These are phyloP conservation scores for Pelargonium cotyledonis DNA, from an alignment of 441 rosid species.

Conservation along the genomic window DNA sequence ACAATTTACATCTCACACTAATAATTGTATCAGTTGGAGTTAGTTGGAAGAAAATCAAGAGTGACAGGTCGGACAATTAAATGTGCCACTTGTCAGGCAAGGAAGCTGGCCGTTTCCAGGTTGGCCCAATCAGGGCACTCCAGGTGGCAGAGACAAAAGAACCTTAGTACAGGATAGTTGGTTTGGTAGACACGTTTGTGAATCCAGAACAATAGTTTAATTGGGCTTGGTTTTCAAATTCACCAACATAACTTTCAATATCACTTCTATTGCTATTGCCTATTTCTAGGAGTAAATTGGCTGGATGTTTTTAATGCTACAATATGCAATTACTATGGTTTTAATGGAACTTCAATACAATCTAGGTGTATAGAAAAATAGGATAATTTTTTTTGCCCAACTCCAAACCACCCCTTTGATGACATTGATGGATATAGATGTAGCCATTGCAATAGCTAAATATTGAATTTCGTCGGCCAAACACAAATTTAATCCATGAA, in stretches of 20 bases:
- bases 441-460: neutral
- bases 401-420: conserved; percentile 2
- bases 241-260: no score
- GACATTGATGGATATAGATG: neutral
- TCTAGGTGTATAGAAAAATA: neutral
- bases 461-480: no score
- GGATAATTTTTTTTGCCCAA: neutral
- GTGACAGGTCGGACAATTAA: neutral
- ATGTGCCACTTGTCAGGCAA: neutral
- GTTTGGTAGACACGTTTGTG: neutral
- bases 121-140: neutral
- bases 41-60: neutral
- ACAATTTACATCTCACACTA: no score
- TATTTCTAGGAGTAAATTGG: no score
- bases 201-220: neutral
- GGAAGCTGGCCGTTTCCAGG: neutral
- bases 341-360: neutral
- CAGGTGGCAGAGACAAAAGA: neutral
- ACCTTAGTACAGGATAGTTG: neutral
- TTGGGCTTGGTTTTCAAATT: neutral
- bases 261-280: no score
- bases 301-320: no score
- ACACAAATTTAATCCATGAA: no score
- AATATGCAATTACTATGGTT: neutral
- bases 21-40: neutral